Base-by-base conservation (phyloP, 2,329 filamentous ascomycete genomes). In the Cadophora malorum region DNA sequence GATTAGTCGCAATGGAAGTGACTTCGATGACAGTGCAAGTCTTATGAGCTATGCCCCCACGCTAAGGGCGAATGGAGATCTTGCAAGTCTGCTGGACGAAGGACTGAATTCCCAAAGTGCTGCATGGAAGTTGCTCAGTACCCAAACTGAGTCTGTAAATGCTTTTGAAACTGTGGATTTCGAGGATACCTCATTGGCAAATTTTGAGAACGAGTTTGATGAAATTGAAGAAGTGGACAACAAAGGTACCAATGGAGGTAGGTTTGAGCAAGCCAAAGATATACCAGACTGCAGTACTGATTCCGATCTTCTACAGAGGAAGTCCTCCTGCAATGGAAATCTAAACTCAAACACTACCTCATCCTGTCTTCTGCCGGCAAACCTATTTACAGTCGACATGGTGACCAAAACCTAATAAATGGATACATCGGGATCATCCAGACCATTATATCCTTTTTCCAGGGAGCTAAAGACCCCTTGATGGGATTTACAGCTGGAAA, bases 381-480 rank as follows among this genome's bases (percentile, higher is more conserved):
- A 79, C 96, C 96, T 12, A 96, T 99, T 60, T 99, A 95, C 84
- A 98, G 94, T 76, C 88, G 96, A 60, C 95, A 99, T 78, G 96
- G 96, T 50, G 93, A 97, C 74, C 86, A 97, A 72, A 89, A 91
- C 65, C 83, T 98, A 53, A 93, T 98, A 77, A 97, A 96, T 74
- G 91, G 92, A 62, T 97, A 96, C 74, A 95, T 98, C 78, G 96
- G 96, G 50, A 91, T 99, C 21, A 90, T 97, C 1, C 96, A 98
- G 78, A 99, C 96, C 53, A 95, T 99, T 74, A 97, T 99, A 70
- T 98, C 96, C 0, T 97, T 97, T 78, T 98, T 96, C 77, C 91
- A 97, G 78, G 90, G 90, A 56, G 87, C 90, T 9, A 86, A 91
- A 66, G 92, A 97, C 77, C 88, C 87, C 0, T 84, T 99, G 12